Evolutionary conservation across 2,329 filamentous ascomycete species (phyloP).

Genomic region (Aspergillus arachidicola): DNA sequence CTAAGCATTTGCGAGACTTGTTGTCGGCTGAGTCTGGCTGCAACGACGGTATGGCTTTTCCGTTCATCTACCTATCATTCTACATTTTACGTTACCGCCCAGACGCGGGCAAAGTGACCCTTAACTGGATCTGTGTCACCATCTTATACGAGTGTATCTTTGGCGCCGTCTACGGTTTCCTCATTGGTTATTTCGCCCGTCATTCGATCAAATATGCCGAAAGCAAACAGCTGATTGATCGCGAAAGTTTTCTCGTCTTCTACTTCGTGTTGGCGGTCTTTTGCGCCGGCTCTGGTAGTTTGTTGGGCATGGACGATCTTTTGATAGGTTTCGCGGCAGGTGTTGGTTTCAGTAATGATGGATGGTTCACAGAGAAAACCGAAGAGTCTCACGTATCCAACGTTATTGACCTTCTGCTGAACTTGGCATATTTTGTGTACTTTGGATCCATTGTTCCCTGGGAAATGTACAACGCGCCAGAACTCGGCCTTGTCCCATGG

Average conservation of each 20-base stretch:
- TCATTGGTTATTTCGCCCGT: conserved; percentile 84
- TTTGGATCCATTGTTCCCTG: conserved; percentile 97
- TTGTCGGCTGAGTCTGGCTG: conserved; percentile 96
- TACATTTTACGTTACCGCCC: conserved; percentile 85
- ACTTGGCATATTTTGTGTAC: conserved; percentile 97
- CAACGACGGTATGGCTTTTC: conserved; percentile 99
- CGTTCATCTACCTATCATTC: conserved; percentile 89
- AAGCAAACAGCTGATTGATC: conserved; percentile 80
- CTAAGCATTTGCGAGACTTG: conserved; percentile 93
- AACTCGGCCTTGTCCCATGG: conserved; percentile 80
- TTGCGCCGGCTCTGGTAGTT: conserved; percentile 88
- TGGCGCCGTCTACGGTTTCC: conserved; percentile 83
- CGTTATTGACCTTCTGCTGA: conserved; percentile 96
- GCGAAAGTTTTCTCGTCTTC: conserved; percentile 97
- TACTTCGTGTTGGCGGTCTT: conserved; percentile 97
- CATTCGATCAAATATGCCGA: conserved; percentile 90
- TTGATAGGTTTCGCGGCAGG: conserved; percentile 93
- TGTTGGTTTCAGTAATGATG: conserved; percentile 99
- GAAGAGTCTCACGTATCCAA: conserved; percentile 99
- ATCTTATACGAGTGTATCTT: conserved; percentile 96
- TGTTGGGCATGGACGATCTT: conserved; percentile 89
- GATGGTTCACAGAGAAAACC: conserved; percentile 97
- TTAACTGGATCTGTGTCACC: conserved; percentile 86
- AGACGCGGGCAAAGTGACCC: conserved; percentile 68
- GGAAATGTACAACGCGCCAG: conserved; percentile 79